These are phyloP conservation scores for Paramecium pentaurelia DNA, from an alignment of 73 alveolate species.

Conservation along the genomic window DNA sequence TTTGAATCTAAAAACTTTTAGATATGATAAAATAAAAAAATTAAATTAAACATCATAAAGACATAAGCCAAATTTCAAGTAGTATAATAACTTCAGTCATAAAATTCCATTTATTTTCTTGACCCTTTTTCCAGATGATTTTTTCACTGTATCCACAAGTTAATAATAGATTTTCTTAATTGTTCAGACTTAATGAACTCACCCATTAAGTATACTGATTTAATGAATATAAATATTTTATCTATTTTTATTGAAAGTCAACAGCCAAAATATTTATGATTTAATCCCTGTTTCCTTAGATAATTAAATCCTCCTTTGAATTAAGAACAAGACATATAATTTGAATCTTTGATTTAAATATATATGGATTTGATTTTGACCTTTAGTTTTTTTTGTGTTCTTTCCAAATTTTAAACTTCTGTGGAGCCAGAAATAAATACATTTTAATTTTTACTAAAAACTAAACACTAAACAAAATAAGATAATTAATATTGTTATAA, in stretches of 20 bases:
- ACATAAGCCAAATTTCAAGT: too few species aligned
- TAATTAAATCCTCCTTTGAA: neutral
- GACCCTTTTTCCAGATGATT: neutral
- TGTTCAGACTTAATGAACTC: neutral
- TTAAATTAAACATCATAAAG: too few species aligned
- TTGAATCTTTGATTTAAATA: too few species aligned
- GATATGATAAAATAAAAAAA: too few species aligned
- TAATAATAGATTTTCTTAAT: neutral
- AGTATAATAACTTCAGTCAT: neutral
- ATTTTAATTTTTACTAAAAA: neutral
- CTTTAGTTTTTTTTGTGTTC: neutral
- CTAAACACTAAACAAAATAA: neutral
- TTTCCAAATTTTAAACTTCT: neutral
- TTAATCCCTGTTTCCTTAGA: neutral
- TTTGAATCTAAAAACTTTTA: too few species aligned
- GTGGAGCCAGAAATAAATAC: neutral
- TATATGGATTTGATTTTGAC: neutral
- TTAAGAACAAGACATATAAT: neutral
- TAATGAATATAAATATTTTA: too few species aligned
- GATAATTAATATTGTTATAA: neutral
- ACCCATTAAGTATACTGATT: neutral
- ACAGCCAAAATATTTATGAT: neutral
- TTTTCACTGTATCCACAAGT: neutral
- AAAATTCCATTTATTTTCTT: neutral
- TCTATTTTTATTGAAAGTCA: neutral